Base-by-base conservation (phyloP, 257 asterid species). In the Cynanchum wilfordii region DNA sequence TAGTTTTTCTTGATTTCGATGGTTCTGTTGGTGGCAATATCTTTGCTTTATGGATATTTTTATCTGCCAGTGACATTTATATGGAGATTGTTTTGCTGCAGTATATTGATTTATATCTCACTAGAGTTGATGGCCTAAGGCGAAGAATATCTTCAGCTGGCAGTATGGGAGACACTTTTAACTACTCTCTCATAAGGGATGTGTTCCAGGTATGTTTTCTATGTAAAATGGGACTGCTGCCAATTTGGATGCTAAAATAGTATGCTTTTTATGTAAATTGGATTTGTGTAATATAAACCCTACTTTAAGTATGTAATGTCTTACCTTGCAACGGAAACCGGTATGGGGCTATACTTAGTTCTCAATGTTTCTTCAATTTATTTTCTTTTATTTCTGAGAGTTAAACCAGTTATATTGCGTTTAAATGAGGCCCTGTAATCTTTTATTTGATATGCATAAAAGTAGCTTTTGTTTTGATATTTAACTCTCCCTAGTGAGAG, bases 41-140 rank as follows among this genome's bases (percentile, higher is more conserved):
- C 25, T 33, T 9, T 29, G 24, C 45, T 16, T 8, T 60, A 60
- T 5, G 25, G 12, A 22, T 54, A 20, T 57, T 5, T 12, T 27
- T 33, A 30, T 62, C 67, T 30, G 67, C 45, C 17, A 30, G 19
- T 33, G 50, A 64, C 44, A 57, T n/a, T 24, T 38, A 58, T 25
- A 12, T 72, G 25, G 44, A 16, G 63, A 68, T 55, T 75, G 80
- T 79, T 40, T 69, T 86, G 69, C 84, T 85, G 72, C 97, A 95
- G 99, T 95, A 95, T 84, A 85, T 92, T 52, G 92, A 95, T 75
- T 73, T 90, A 74, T 91, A 82, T 80, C 97, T 92, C 81, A 92
- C 99, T 0, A 90, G 99, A 84, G 92, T 89, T 52, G 96, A 90
- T 83, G 96, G 93, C 71, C 81, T 95, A 81, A 91, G 99, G 85